A percentile compares a stretch with the other conserved stretches of the same genome.
phyloP scores from a whole-genome alignment of 495 filamentous ascomycete species.

The Podospora anserina region DNA sequence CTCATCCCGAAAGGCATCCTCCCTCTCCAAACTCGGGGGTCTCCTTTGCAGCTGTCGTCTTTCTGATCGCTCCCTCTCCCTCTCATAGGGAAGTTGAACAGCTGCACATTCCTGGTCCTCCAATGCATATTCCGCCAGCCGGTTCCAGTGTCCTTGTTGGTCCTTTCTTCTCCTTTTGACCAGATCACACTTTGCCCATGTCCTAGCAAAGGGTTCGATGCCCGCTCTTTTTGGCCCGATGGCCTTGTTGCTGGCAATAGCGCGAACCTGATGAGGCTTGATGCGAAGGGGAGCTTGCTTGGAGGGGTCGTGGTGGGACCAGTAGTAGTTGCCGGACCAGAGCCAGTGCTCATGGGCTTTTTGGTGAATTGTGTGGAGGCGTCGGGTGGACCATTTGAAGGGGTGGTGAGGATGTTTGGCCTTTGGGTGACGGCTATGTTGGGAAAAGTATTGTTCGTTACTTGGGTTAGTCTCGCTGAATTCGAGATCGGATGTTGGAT shows the following conservation, averaged over 20 bases:
- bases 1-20: constrained; percentile 43
- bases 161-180: neutral
- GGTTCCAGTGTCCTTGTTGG: neutral
- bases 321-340: neutral
- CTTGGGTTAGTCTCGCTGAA: neutral
- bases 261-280: neutral
- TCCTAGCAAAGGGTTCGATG: neutral
- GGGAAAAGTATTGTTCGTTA: neutral
- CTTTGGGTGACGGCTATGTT: neutral
- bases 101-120: neutral
- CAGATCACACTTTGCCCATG: neutral
- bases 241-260: neutral
- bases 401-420: constrained; percentile 7
- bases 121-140: neutral
- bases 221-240: neutral
- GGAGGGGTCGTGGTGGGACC: neutral
- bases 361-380: neutral
- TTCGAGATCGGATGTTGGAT: neutral
- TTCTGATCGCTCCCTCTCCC: neutral
- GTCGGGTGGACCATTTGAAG: constrained; percentile 15
- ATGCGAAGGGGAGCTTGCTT: neutral
- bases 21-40: constrained; percentile 39
- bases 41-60: constrained; percentile 11
- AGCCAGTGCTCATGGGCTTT: neutral
- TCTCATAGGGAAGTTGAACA: neutral